phyloP scores from a whole-genome alignment of 495 filamentous ascomycete species.

The Annulohypoxylon stygium region DNA sequence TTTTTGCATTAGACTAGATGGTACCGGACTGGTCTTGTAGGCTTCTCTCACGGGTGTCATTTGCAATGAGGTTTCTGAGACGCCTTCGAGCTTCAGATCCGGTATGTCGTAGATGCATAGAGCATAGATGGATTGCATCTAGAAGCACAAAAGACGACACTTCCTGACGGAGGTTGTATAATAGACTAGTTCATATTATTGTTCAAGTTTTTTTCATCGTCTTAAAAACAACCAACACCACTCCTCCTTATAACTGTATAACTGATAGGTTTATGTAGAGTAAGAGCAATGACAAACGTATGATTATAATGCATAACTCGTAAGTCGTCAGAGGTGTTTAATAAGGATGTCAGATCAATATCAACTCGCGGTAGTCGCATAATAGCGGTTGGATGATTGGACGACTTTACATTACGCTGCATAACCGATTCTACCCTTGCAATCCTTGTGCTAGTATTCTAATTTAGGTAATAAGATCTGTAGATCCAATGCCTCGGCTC shows the following conservation, averaged over 20 bases:
- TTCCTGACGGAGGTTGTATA: slow-evolving; percentile 50
- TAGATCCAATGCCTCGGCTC: slow-evolving; percentile 21
- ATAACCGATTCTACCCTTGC: neutral
- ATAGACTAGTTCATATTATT: slow-evolving; percentile 46
- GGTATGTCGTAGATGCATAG: slow-evolving; percentile 44
- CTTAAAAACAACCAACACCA: slow-evolving; percentile 10
- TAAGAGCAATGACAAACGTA: neutral
- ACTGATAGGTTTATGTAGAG: slow-evolving; percentile 7
- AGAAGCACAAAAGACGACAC: slow-evolving; percentile 47
- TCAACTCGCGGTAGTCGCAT: neutral
- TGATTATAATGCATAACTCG: neutral
- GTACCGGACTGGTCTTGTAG: slow-evolving; percentile 47
- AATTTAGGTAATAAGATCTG: slow-evolving; percentile 18
- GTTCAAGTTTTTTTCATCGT: slow-evolving; percentile 11
- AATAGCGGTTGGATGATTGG: slow-evolving; percentile 1
- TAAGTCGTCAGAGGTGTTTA: neutral
- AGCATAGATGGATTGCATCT: slow-evolving; percentile 47
- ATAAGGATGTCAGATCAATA: slow-evolving; percentile 3
- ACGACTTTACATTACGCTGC: neutral
- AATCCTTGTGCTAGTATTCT: neutral
- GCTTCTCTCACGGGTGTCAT: slow-evolving; percentile 47
- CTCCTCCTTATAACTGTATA: slow-evolving; percentile 2
- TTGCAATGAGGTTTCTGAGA: slow-evolving; percentile 28
- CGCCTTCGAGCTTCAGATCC: slow-evolving; percentile 31
- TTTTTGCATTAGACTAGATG: slow-evolving; percentile 51